Conservation (phyloP, 139 green algal species). For the Coelastrella sp. region DNA sequence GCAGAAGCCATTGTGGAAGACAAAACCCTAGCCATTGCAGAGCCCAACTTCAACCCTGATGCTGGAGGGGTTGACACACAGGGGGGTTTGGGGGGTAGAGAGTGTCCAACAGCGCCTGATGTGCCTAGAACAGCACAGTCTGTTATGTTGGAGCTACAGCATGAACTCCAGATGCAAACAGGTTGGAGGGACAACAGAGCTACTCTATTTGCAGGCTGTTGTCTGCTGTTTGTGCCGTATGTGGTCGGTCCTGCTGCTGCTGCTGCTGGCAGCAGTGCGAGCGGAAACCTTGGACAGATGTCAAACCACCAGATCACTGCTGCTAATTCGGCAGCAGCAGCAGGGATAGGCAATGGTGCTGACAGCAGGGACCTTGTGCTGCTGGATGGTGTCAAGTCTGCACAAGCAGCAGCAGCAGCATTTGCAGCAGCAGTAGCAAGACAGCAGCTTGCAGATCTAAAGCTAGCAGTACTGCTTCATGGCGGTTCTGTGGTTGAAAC, state of each 20-base stretch:
- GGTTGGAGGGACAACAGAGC: constrained; percentile 35
- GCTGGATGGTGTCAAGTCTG: not conserved
- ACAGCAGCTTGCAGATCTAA: constrained; percentile 33
- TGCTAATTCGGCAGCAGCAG: too few relatives aligned
- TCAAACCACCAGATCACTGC: too few relatives aligned
- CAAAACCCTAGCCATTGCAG: not conserved
- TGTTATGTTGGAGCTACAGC: not conserved
- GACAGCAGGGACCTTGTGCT: not conserved
- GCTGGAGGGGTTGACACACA: too few relatives aligned
- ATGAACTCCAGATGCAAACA: constrained; percentile 7
- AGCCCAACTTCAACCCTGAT: too few relatives aligned
- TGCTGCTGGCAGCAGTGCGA: not conserved
- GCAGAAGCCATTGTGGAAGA: not conserved
- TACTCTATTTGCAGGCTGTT: constrained; percentile 27
- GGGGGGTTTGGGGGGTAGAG: too few relatives aligned
- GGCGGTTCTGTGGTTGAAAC: constrained; percentile 21
- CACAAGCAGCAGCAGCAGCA: constrained; percentile 28
- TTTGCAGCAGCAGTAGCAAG: constrained; percentile 24
- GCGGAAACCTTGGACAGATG: too few relatives aligned
- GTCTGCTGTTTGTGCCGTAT: constrained; percentile 30
- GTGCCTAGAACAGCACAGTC: not conserved
- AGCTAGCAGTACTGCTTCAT: constrained; percentile 31
- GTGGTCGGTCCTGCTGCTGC: not conserved
- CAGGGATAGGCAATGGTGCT: not conserved
- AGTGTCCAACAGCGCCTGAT: not conserved